Base-by-base conservation (phyloP, 2,329 filamentous ascomycete genomes). In the Rhynchosporium secalis region DNA sequence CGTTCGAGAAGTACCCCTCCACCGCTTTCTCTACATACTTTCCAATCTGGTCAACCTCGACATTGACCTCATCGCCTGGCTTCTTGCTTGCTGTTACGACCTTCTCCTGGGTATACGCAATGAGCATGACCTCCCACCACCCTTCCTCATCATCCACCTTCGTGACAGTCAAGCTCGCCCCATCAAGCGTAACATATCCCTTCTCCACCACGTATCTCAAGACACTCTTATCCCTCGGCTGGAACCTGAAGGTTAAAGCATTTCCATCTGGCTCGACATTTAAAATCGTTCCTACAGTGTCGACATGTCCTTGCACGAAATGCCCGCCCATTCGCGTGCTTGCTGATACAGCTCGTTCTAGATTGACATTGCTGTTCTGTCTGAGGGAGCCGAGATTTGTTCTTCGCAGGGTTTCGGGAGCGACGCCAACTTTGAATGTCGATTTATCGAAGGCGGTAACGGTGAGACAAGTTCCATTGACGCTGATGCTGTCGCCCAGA, bases 111-210 rank as follows among this genome's bases (percentile, higher is more conserved):
- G 95, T 97, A 77, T 99, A 99, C 8, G 90, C 85, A 75, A 99
- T 97, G 65, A 99, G 81, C 95, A 99, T 99, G 56, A 99, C 89
- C 83, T 98, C 95, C 85, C 88, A 97, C 75, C 92, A 96, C 47
- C 89, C 87, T 68, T 86, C 84, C 3, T 74, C 82, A 75, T 97
- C 94, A 71, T 94, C 79, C 36, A 98, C 94, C 68, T 85, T 83
- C 2, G 94, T 98, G 2, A 99, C 84, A 0, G 95, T 99, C 80
- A 99, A 79, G 74, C 93, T 97, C 29, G 95, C 94, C 4, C 95
- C 95, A 74, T 99, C 95, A 56, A 99, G 84, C 49, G 93, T 92
- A 60, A 99, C 87, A 76, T 92, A 99, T 56, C 95, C 95, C 81
- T 99, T 99, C 80, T 96, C 92, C 20, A 99, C 92, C 62, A 99